Base-by-base conservation (phyloP, 2,329 filamentous ascomycete species). In the Aspergillus hortae region DNA sequence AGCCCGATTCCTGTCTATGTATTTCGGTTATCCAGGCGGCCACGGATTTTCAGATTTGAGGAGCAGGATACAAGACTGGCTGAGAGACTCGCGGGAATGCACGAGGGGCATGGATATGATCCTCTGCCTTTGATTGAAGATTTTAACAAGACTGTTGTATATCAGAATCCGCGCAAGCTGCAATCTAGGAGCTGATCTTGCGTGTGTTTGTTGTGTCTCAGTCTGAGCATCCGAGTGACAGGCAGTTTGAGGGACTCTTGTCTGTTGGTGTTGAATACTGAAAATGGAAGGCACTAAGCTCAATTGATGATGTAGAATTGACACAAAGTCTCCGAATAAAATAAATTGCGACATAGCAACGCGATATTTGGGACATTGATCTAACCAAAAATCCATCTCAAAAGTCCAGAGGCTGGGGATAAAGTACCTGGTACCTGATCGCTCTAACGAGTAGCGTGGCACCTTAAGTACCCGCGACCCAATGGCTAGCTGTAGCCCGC, bases 401-500 rank as follows among this genome's bases (percentile, higher is more conserved):
- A 50, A 56, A 56, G 51, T 48, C 35, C 44, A 44, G 51, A 56
- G 54, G 54, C 51, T 56, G 54, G 54, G 48, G 21, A 15, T 27
- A 30, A 45, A 45, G 47, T 41, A 46, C 35, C 19, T 25, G 40
- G 44, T 51, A 51, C 51, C 51, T 44, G 48, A 45, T 35, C 15
- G 33, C 21, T 10, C 51, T 44, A 44, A 46, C 21, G 44, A 41
- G 35, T 55, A 53, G 53, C 43, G 42, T 27, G 46, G 46, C 55
- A 55, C 43, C 50, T 55, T 57, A 57, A 57, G 47, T 52, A 51
- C 45, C 50, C n/a, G 15, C 9, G 32, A 55, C 52, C 50, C 55
- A 57, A 57, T 57, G 44, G 49, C 3, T 19, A 17, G 7, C 17
- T 14, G 11, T 12, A 12, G n/a, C 35, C 41, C 43, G 23, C 25